phyloP scores from a whole-genome alignment of 352 stramenopile genomes.

The Aphanomyces euteiches region DNA sequence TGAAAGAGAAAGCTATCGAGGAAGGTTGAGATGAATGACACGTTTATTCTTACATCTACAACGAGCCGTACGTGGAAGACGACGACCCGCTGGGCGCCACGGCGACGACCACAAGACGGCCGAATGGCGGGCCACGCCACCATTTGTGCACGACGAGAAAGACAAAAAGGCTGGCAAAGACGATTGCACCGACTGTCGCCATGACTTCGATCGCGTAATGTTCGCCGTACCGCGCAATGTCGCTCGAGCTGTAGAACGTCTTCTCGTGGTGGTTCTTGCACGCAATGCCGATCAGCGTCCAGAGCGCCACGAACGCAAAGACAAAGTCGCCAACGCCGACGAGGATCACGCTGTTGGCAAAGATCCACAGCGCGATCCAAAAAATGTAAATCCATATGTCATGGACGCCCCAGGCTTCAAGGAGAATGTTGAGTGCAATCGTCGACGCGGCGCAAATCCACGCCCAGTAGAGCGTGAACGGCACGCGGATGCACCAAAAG shows the following conservation, averaged over 20 bases:
- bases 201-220: constrained; percentile 23
- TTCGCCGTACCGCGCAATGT: background rate
- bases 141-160: constrained; percentile 25
- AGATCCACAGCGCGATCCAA: constrained; percentile 22
- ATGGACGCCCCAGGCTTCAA: constrained; percentile 13
- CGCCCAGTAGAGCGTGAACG: constrained; percentile 27
- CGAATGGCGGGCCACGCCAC: constrained; percentile 14
- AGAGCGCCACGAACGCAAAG: constrained; percentile 11
- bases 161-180: constrained; percentile 11
- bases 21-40: too few species aligned
- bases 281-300: constrained; percentile 18
- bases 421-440: constrained; percentile 7
- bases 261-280: background rate
- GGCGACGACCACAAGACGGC: too few species aligned
- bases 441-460: constrained; percentile 22
- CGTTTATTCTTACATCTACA: too few species aligned
- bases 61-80: too few species aligned
- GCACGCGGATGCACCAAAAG: constrained; percentile 19
- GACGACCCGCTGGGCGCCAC: too few species aligned
- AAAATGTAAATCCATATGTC: constrained; percentile 22
- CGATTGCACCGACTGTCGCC: constrained; percentile 19
- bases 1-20: too few species aligned
- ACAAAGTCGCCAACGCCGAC: constrained; percentile 20
- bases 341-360: constrained; percentile 11
- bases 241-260: background rate